phyloP scores from a whole-genome alignment of 2,329 filamentous ascomycete species.

The Didymella pomorum region DNA sequence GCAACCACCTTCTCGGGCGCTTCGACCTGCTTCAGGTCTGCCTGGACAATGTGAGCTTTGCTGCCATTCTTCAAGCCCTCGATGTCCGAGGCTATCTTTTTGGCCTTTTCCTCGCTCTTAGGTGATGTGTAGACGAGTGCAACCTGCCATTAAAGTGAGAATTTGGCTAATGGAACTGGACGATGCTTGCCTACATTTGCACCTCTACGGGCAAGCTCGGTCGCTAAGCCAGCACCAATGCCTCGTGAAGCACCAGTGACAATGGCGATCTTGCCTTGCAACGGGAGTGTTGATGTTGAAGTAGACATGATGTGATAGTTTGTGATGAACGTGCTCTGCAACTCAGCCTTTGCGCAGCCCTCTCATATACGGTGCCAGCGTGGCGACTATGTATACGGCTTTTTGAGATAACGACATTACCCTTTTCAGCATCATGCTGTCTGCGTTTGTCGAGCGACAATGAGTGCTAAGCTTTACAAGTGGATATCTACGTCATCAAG shows the following conservation, averaged over 20 bases:
- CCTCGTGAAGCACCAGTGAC: conserved; percentile 61
- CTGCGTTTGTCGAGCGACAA: neutral
- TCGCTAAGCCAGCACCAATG: conserved; percentile 59
- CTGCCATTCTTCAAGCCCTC: conserved; percentile 46
- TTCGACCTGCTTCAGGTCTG: conserved; percentile 49
- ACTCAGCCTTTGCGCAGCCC: neutral
- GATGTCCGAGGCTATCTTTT: conserved; percentile 49
- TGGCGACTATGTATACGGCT: neutral
- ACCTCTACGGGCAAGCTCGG: conserved; percentile 58
- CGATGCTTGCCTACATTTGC: conserved; percentile 48
- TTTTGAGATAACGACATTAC: conserved; percentile 4
- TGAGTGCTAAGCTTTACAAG: neutral
- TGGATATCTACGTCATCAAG: conserved; percentile 4
- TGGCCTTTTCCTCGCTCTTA: conserved; percentile 46
- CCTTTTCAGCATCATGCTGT: neutral
- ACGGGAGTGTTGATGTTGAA: conserved; percentile 19
- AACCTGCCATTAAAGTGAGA: conserved; percentile 43
- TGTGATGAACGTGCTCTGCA: neutral
- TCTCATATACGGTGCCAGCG: neutral
- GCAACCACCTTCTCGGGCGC: conserved; percentile 50
- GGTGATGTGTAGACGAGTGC: conserved; percentile 55
- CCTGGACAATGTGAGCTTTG: conserved; percentile 50
- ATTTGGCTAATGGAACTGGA: neutral
- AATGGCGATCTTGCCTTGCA: conserved; percentile 54
- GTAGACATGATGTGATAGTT: conserved; percentile 26